Base-by-base conservation (phyloP, 1,284 basidiomycete genomes). In the Ganoderma lucidum region DNA sequence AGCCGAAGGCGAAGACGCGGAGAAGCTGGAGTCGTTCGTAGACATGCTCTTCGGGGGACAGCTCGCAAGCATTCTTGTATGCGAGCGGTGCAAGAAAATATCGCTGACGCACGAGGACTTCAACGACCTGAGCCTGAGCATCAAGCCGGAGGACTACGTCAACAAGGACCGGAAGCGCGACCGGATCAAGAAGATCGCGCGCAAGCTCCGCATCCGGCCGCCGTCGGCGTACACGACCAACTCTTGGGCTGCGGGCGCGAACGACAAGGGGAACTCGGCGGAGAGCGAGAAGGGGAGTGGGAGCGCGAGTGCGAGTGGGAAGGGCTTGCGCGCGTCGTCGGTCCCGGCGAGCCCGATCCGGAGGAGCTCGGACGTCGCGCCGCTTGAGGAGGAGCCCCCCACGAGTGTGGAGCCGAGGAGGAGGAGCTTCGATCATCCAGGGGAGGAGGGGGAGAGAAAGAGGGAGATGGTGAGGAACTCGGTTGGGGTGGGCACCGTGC, bases 61-160 rank as follows among this genome's bases (percentile, higher is more conserved):
- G 73, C 86, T 98, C 55, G 92, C 95, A 3, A 94, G 92, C 81
- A 92, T 97, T 76, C 92, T 98, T 62, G 93, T 98, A 4, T 98
- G 96, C 80, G 95, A 96, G 77, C 90, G 91, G 67, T 98, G 96
- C 88, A 96, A 96, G 79, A 86, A 95, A 81, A 87, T 97, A 64
- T 97, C 95, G 4, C 92, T 95, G 74, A 97, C 95, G 14, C 94
- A 94, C 77, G 95, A 97, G 80, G 95, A 96, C 77, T 98, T 98
- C 79, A 92, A 94, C 79, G 96, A 98, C 80, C 90, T 98, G 74
- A 95, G 94, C 62, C 84, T 98, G 58, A 91, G 92, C 76, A 91
- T 97, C 77, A 92, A 94, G 78, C 88, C 92, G 1, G 93, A 95
- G 72, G 91, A 94, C 75, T 93, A 93, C 71, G 83, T 81, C 48